Conservation (phyloP, 306 rosid species). For the Cucurbita ficifolia region DNA sequence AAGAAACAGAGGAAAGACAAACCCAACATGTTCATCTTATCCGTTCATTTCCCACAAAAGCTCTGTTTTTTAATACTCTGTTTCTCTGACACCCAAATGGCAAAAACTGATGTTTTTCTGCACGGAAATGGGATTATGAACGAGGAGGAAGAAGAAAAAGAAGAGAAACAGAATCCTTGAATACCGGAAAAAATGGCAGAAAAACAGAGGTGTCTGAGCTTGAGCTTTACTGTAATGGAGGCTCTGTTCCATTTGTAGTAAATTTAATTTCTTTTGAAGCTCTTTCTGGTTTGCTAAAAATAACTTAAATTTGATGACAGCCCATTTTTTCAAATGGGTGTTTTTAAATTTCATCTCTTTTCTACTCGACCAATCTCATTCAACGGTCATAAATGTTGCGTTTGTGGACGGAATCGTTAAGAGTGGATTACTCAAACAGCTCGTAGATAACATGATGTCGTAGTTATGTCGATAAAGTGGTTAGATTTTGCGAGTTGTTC, state of each 20-base stretch:
- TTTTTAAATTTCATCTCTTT: background rate
- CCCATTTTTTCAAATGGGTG: background rate
- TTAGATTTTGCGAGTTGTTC: too few species aligned
- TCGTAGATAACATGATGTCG: too few species aligned
- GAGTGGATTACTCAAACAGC: too few species aligned
- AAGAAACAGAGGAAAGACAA: background rate
- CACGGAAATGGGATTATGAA: conserved; percentile 4
- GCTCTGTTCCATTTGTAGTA: background rate
- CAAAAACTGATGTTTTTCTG: background rate
- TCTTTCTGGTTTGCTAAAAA: background rate
- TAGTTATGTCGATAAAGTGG: too few species aligned
- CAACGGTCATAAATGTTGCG: background rate
- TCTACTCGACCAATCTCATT: background rate
- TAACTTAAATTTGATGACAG: background rate
- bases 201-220: conserved; percentile 15
- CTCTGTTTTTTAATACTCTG: background rate
- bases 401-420: too few species aligned
- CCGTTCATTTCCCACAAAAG: background rate
- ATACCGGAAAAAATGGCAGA: conserved; percentile 28
- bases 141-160: background rate
- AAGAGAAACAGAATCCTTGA: conserved; percentile 14
- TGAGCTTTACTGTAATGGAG: background rate
- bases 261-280: background rate
- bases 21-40: background rate
- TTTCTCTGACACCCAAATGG: background rate